Percentiles rank a stretch among this genome's conserved stretches.
These are phyloP conservation scores for Scheffersomyces parashehatae DNA, from an alignment of 1,139 yeast species.

Conservation along the genomic window DNA sequence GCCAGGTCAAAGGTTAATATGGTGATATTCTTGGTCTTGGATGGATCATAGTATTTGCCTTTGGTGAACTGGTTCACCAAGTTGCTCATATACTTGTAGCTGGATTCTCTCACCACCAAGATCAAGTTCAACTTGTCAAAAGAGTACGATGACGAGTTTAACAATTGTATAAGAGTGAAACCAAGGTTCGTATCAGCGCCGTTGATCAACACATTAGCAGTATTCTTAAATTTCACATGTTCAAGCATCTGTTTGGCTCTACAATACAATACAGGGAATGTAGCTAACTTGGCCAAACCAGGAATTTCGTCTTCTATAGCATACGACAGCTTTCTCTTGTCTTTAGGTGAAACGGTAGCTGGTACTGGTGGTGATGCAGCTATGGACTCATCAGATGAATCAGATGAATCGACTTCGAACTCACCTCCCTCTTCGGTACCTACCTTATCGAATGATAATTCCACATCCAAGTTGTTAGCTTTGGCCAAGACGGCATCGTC, in stretches of 20 bases:
- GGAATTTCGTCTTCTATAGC: conserved; percentile 3
- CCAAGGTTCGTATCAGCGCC: conserved; percentile 49
- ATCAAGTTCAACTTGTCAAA: conserved; percentile 28
- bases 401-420: conserved; percentile 5
- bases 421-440: conserved; percentile 1
- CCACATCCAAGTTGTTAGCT: conserved; percentile 16
- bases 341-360: neutral
- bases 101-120: conserved; percentile 33
- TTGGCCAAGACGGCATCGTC: conserved; percentile 24
- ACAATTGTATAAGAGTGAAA: conserved; percentile 34
- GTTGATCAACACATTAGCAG: conserved; percentile 37
- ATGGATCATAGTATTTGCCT: conserved; percentile 23
- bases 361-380: neutral
- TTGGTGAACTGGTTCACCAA: conserved; percentile 23
- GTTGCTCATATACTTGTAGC: conserved; percentile 19
- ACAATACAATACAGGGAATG: conserved; percentile 40
- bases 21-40: conserved; percentile 20
- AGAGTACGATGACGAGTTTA: conserved; percentile 27
- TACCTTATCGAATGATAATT: conserved; percentile 5
- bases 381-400: neutral
- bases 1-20: conserved; percentile 37
- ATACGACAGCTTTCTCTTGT: neutral
- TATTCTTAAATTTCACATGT: conserved; percentile 20
- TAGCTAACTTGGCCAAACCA: conserved; percentile 34
- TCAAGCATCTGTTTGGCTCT: conserved; percentile 41